A percentile compares a stretch with the other conserved stretches of the same genome.
phyloP scores from a whole-genome alignment of 139 green algal genomes.

The Asterochloris erici region DNA sequence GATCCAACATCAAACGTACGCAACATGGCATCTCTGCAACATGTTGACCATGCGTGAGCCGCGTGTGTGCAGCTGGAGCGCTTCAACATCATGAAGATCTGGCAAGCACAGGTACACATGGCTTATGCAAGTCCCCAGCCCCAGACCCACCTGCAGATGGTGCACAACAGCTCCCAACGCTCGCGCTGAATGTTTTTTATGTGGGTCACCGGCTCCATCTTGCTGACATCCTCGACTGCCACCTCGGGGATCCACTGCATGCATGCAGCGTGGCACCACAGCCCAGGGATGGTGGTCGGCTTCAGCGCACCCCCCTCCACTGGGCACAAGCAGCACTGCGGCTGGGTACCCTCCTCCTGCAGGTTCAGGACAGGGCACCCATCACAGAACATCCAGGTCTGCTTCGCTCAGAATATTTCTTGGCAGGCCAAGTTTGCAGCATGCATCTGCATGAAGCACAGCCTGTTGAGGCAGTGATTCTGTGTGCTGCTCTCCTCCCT shows the following conservation, averaged over 20 bases:
- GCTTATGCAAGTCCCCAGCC: neutral
- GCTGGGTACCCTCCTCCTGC: conserved; percentile 41
- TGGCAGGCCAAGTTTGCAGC: too few species aligned
- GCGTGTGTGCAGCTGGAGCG: neutral
- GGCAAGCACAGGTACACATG: too few species aligned
- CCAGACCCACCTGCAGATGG: conserved; percentile 58
- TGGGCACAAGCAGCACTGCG: conserved; percentile 93
- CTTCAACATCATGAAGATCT: neutral
- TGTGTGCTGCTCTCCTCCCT: too few species aligned
- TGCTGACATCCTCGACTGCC: conserved; percentile 23
- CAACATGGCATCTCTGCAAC: too few species aligned
- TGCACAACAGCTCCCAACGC: conserved; percentile 87
- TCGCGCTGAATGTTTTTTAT: conserved; percentile 79
- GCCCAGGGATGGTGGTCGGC: conserved; percentile 62
- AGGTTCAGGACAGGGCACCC: neutral
- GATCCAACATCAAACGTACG: too few species aligned
- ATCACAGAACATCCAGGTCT: too few species aligned
- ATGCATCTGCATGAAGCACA: too few species aligned
- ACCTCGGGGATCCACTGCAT: conserved; percentile 84
- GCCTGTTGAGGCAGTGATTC: too few species aligned
- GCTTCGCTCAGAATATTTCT: too few species aligned
- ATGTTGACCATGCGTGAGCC: too few species aligned
- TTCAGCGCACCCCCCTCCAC: conserved; percentile 86
- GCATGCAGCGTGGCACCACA: conserved; percentile 85
- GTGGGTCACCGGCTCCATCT: conserved; percentile 81